phyloP scores from a whole-genome alignment of 2,329 filamentous ascomycete species.

The Ceratocystis smalleyi region DNA sequence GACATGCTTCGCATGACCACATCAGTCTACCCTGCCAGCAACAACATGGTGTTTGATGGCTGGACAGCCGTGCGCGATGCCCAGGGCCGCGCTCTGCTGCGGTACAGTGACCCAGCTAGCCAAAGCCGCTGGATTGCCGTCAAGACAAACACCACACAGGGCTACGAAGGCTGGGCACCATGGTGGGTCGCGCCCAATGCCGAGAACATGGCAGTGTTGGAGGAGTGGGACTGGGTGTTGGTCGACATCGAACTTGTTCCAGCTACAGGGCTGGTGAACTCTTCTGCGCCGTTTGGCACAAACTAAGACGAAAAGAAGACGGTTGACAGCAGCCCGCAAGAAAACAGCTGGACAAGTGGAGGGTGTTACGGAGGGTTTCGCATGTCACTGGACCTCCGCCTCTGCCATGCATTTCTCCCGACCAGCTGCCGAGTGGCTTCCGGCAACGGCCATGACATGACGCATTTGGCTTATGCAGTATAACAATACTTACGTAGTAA shows the following conservation, averaged over 20 bases:
- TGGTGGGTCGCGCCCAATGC: conserved; percentile 13
- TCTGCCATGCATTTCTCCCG: not conserved
- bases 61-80: conserved; percentile 5
- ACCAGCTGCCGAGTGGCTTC: not conserved
- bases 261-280: conserved; percentile 13
- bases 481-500: not conserved
- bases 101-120: conserved; percentile 5
- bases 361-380: not conserved
- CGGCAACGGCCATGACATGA: not conserved
- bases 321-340: not conserved
- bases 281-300: conserved; percentile 14
- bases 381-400: not conserved
- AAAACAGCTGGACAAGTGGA: not conserved
- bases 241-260: conserved; percentile 13
- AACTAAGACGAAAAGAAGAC: not conserved
- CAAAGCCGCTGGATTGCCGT: conserved; percentile 14
- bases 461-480: not conserved
- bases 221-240: conserved; percentile 10
- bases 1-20: conserved; percentile 2
- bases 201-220: not conserved
- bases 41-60: conserved; percentile 7
- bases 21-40: conserved; percentile 7
- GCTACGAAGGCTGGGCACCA: conserved; percentile 14
- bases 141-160: conserved; percentile 14
- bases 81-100: conserved; percentile 7